Percentiles rank a stretch among this genome's conserved stretches.
Evolutionary conservation across 495 filamentous ascomycete genomes (phyloP).

Genomic region (Massariosphaeria phaeospora): DNA sequence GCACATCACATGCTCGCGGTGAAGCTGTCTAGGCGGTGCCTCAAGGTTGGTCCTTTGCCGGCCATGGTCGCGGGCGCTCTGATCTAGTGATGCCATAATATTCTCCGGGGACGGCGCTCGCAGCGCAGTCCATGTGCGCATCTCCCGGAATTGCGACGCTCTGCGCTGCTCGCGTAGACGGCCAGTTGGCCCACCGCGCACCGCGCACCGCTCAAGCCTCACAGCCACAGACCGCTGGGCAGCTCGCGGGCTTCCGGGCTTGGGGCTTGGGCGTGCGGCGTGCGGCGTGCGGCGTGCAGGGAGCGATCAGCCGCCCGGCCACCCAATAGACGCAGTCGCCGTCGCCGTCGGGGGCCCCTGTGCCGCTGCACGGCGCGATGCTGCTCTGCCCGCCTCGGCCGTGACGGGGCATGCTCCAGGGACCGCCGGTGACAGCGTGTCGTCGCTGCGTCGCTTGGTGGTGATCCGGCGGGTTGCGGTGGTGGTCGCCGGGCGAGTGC

Average conservation of each 20-base stretch:
- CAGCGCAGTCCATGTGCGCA: conserved; percentile 15
- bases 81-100: background rate
- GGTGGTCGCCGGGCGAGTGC: background rate
- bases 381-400: conserved; percentile 7
- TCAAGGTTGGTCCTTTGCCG: too few species aligned
- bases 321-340: conserved; percentile 8
- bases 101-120: conserved; percentile 2
- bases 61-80: background rate
- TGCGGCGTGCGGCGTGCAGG: too few species aligned
- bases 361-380: background rate
- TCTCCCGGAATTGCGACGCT: conserved; percentile 15
- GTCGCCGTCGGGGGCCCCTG: conserved; percentile 3
- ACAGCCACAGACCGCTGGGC: too few species aligned
- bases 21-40: too few species aligned
- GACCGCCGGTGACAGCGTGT: background rate
- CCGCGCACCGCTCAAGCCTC: too few species aligned
- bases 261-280: too few species aligned
- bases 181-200: too few species aligned
- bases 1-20: too few species aligned
- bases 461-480: background rate
- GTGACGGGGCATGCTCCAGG: background rate
- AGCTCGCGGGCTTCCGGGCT: too few species aligned
- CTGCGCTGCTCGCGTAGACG: conserved; percentile 16
- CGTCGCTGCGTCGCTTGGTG: background rate
- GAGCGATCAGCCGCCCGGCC: conserved; percentile 12